Base-by-base conservation (phyloP, 805 yeast genomes). In the Wickerhamomyces queroliae region DNA sequence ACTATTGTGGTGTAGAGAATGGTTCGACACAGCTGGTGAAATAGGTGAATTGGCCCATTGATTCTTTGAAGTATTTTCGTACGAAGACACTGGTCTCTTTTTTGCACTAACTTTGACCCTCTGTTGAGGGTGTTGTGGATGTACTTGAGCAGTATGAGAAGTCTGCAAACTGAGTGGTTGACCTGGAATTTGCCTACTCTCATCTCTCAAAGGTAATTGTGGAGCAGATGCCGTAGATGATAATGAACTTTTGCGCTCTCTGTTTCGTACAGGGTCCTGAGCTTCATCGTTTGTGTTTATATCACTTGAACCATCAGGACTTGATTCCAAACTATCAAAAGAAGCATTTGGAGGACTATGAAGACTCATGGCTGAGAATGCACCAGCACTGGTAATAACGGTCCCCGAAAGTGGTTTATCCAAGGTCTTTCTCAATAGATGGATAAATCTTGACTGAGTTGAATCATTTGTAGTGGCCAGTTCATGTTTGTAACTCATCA, bases 361-460 rank as follows among this genome's bases (percentile, higher is more conserved):
- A 2, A 51, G 49, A 4, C 56, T 46, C 5, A 34, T 12, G 5
- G 36, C 30, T 11, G 38, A 36, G 7, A 27, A 36, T 12, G 33
- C 24, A 36, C 22, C 11, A 23, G 25, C 34, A 5, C 13, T 39
- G 22, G 42, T 42, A 7, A 50, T 18, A 1, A 56, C 48, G 6
- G 52, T 46, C 9, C 42, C 33, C 1, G 59, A 53, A 7, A 44
- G 28, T 2, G 53, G 43, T 24, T 42, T 48, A 32, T 48, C 55
- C 18, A 55, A 32, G 0, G 80, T 70, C 40, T 72, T 67, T 42
- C 78, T 70, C 46, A 74, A 57, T 27, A 69, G 59, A 43, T 69
- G 78, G 41, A 77, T 78, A 62, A 71, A 90, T 45, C 75, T 70
- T 43, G 67, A 71, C 44, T 70, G 84, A 4, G 76, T 73, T 1